Evolutionary conservation across 129 eudicot genomes (phyloP), one percentile per base, ranked within the genome.

Genomic region (Flaveria trinervia): DNA sequence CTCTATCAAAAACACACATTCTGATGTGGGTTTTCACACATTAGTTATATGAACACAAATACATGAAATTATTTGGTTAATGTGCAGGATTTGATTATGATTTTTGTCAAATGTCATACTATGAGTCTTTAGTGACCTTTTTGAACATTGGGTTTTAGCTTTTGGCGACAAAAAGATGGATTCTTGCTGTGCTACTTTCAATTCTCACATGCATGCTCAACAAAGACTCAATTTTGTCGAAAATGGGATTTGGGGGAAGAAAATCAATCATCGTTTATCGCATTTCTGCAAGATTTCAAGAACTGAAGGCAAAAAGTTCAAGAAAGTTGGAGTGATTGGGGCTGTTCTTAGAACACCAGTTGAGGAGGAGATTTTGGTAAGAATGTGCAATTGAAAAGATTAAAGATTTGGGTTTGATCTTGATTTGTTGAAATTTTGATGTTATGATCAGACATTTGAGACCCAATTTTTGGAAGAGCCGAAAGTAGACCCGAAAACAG

Each of bases 321-420:
- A 74, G 76, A 89, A 89, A 71, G 33, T 72, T 74, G 91, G 86
- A 50, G 84, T 85, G 60, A 86, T 84, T 65, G 79, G 36, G 71
- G 84, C 97, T 83, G 88, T 93, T 87, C 86, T 93, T 15, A 84
- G 91, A 59, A 80, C 89, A 64, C 91, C 90, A 73, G 62, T 90
- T 66, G 84, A 90, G 73, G 82, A 81, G 65, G 85, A 90, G 64
- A 41, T 83, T 48, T 55, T 89, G 84, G 98, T 90, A 75, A 85
- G 89, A n/a, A 9, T 50, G 9, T 41, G 57, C 3, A 45, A 44
- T 73, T 4, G 14, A 52, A 43, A 3, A 17, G 28, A 70, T 71
- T 69, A 25, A 68, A 50, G n/a, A 68, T 60, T 67, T 2, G 25
- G 59, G 65, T 14, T 68, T 18, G 78, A 50, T 54, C 33, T 71